Evolutionary conservation across 345 rosid species (phyloP), one percentile per base, ranked within the genome.

Genomic region (Sisymbrium altissimum): DNA sequence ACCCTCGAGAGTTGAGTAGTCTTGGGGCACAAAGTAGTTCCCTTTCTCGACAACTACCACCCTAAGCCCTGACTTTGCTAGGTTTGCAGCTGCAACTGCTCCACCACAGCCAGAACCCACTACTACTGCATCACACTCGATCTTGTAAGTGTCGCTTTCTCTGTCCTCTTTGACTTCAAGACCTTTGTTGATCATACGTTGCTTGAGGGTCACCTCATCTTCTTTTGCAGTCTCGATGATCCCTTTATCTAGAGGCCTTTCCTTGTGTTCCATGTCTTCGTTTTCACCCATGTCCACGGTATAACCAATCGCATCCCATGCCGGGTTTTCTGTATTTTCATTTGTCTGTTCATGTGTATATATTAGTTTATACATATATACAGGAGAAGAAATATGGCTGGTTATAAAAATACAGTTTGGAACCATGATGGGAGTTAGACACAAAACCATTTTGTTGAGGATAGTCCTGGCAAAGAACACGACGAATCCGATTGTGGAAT

Each of bases 271-370:
- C 33, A 19, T 23, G 49, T 27, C 70, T 73, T 82, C 75, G 23
- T 30, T 70, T 44, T 64, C 32, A 64, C 15, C 32, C 32, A 71
- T 53, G n/a, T 63, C 87, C 56, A 77, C 81, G 4, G 54, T 30
- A 38, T 90, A 93, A 56, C 86, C 88, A 43, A 90, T 83, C 44
- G 97, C 96, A 79, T 89, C 84, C 92, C 92, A 91, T 52, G 83
- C 70, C 1, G 80, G 84, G 80, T 89, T 90, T 45, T 77, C 69
- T 10, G 72, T 69, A 23, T 84, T 82, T 46, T 86, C 85, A 81
- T 86, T 70, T 11, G 81, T 81, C 90, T 89, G 83, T 19, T 48
- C 76, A 64, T 32, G 12, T 53, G 57, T 15, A 23, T 18, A 17
- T 27, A 7, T 74, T 58, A 48, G 70, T 43, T 27, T 4, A 36